phyloP scores from a whole-genome alignment of 352 stramenopile genomes.

The Phytophthora aleatoria region DNA sequence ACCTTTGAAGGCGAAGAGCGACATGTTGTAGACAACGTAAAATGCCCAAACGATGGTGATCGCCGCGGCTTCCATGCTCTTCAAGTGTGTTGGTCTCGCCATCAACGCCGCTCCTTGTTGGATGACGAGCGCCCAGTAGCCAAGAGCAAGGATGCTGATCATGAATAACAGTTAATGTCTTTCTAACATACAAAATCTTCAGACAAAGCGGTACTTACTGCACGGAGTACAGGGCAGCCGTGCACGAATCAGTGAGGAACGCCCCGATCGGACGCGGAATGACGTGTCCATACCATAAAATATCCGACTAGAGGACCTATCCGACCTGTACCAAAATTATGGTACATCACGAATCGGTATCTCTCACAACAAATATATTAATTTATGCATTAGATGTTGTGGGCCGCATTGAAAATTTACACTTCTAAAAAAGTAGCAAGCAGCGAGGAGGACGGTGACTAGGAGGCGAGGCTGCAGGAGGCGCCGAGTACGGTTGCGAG shows the following conservation, averaged over 20 bases:
- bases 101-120: conserved; percentile 33
- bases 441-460: too few relatives aligned
- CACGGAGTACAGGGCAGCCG: conserved; percentile 38
- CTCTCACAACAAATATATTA: too few relatives aligned
- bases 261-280: conserved; percentile 28
- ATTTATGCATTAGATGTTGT: too few relatives aligned
- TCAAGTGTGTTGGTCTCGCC: conserved; percentile 19
- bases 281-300: conserved; percentile 25
- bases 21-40: conserved; percentile 34
- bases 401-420: too few relatives aligned
- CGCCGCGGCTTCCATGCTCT: conserved; percentile 23
- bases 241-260: conserved; percentile 41
- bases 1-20: conserved; percentile 38
- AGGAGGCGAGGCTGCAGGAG: too few relatives aligned
- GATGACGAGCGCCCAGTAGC: conserved; percentile 42
- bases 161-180: conserved; percentile 3
- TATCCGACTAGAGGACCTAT: too few relatives aligned
- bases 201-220: conserved; percentile 30
- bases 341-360: too few relatives aligned
- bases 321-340: too few relatives aligned
- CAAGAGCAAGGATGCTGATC: conserved; percentile 36
- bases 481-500: too few relatives aligned
- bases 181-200: background rate
- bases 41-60: conserved; percentile 38
- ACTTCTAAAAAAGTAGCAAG: too few relatives aligned